Base-by-base conservation (phyloP, 2,329 filamentous ascomycete genomes). In the Botryotinia calthae region DNA sequence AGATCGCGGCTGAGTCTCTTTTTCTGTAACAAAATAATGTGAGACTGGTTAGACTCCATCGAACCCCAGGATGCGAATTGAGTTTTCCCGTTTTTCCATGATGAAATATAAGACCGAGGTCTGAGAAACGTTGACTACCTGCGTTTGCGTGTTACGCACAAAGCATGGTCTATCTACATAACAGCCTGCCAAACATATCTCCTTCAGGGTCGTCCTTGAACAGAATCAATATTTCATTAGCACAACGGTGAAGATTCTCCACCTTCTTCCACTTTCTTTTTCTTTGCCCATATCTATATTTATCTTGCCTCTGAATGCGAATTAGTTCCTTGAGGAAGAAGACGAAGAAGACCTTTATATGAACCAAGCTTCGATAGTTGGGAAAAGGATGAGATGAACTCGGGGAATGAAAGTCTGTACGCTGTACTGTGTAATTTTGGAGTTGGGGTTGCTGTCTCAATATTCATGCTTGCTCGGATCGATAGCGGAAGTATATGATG, bases 381-480 rank as follows among this genome's bases (percentile, higher is more conserved):
- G 48, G 42, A 28, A 68, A 51, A 68, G 42, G 28, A 68, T 68
- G 63, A 72, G 70, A 72, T 31, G 70, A 72, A 72, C 70, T 68
- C 25, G 37, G 28, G 56, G 58, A 5, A 51, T 34, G 34, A 34
- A 34, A 34, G 37, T 48, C 51, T 54, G 51, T 28, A 54, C n/a
- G 16, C 14, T 51, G 31, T 54, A 40, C 34, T 34, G 5, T 34
- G 34, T 34, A 34, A 46, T n/a, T 54, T 51, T 66, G 48, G 31
- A 34, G 3, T 34, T 34, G 34, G 34, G 18, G 44, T 22, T 40
- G 48, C 31, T 20, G 46, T 54, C 64, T 51, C 46, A 40, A 42
- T 56, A 54, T 54, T 28, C 46, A 54, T 31, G 48, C 48, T 54
- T 31, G 31, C 64, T 66, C 34, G 46, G 31, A 66, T 28, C 31